These are phyloP conservation scores for Botrytis byssoidea DNA, from an alignment of 2,329 filamentous ascomycete genomes.

Conservation along the genomic window DNA sequence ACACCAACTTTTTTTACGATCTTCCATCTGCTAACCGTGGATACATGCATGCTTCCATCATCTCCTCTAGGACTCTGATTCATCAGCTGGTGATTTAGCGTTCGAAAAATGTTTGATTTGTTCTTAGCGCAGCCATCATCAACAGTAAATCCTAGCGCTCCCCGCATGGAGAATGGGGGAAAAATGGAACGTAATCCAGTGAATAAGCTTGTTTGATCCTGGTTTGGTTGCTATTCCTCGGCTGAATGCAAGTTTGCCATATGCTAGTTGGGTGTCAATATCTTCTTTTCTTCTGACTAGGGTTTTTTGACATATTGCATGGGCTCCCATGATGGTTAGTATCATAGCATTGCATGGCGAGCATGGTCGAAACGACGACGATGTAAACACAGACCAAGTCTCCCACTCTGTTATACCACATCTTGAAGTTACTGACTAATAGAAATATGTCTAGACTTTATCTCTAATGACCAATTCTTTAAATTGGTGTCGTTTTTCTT, in stretches of 20 bases:
- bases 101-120: background rate
- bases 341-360: background rate
- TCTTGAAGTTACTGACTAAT: background rate
- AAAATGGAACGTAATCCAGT: constrained; percentile 9
- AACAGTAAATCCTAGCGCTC: background rate
- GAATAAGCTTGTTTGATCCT: background rate
- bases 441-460: background rate
- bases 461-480: background rate
- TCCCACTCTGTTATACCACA: background rate
- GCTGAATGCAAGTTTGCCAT: background rate
- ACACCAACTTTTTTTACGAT: background rate
- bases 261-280: background rate
- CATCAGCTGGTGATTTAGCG: constrained; percentile 17
- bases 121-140: constrained; percentile 1
- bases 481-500: background rate
- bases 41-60: background rate
- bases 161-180: constrained; percentile 5
- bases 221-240: constrained; percentile 2
- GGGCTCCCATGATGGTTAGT: background rate
- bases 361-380: background rate
- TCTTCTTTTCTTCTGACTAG: background rate
- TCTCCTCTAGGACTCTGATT: background rate
- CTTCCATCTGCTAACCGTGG: background rate
- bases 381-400: background rate
- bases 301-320: background rate